phyloP scores from a whole-genome alignment of 768 basidiomycete genomes.

The Macrocybe gigantea region DNA sequence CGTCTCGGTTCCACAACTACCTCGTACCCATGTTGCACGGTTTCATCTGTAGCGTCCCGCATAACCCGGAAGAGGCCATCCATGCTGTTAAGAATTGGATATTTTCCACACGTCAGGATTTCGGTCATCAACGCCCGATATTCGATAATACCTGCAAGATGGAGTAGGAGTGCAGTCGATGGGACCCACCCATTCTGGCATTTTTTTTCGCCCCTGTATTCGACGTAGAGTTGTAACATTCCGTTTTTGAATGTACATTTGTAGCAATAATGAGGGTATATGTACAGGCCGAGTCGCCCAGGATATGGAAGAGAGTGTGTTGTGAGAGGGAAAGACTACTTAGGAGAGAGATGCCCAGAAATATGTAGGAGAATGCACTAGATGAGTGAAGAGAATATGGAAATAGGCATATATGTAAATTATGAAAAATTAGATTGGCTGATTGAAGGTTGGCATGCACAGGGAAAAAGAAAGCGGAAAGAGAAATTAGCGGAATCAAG shows the following conservation, averaged over 20 bases:
- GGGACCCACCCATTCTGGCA: slow-evolving; percentile 5
- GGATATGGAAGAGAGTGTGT: neutral
- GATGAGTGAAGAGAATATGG: neutral
- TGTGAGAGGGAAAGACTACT: neutral
- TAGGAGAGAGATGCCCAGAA: neutral
- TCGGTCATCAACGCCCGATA: no score
- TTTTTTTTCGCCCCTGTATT: slow-evolving; percentile 13
- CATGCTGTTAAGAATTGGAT: slow-evolving; percentile 75
- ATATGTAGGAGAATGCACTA: neutral
- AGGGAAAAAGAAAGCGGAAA: slow-evolving; percentile 3
- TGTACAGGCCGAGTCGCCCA: slow-evolving; percentile 13
- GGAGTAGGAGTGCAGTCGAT: slow-evolving; percentile 1
- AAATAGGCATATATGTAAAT: neutral
- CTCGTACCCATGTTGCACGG: slow-evolving; percentile 4
- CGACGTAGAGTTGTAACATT: slow-evolving; percentile 24
- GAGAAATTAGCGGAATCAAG: neutral
- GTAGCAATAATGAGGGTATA: slow-evolving; percentile 19
- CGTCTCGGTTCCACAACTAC: slow-evolving; percentile 18
- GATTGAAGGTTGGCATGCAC: slow-evolving; percentile 1
- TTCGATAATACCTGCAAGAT: neutral
- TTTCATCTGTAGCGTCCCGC: slow-evolving; percentile 51
- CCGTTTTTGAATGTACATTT: slow-evolving; percentile 22
- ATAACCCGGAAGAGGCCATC: slow-evolving; percentile 61
- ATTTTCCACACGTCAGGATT: slow-evolving; percentile 31
- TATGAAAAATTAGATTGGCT: slow-evolving; percentile 1